phyloP scores from a whole-genome alignment of 2,329 filamentous ascomycete species.

The Fusarium secorum region DNA sequence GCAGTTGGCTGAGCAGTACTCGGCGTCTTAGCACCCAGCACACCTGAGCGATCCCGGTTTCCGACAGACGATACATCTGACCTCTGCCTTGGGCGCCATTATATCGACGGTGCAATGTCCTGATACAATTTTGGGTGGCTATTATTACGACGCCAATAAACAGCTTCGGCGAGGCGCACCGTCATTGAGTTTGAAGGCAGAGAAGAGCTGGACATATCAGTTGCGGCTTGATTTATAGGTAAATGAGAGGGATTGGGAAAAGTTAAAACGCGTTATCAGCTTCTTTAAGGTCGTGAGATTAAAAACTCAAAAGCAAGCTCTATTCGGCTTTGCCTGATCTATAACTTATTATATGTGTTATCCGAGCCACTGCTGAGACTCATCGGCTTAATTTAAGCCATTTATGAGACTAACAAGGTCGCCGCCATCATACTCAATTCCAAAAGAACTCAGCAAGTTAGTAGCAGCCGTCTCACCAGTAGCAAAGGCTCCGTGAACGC shows the following conservation, averaged over 20 bases:
- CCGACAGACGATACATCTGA: neutral
- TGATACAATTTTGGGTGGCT: neutral
- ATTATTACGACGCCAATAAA: fast-evolving
- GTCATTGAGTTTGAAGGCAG: fast-evolving
- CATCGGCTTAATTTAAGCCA: neutral
- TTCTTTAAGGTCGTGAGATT: too few relatives aligned
- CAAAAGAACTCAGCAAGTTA: neutral
- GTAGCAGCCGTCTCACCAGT: neutral
- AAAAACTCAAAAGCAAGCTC: too few relatives aligned
- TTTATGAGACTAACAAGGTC: neutral
- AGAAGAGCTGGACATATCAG: fast-evolving
- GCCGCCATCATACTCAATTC: neutral
- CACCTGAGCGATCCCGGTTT: neutral
- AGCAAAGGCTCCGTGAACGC: neutral
- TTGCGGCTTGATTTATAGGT: neutral
- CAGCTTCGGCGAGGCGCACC: fast-evolving
- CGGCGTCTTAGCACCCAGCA: neutral
- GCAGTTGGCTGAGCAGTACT: neutral
- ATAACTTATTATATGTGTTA: too few relatives aligned
- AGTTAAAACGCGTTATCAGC: fast-evolving
- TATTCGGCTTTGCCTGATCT: too few relatives aligned
- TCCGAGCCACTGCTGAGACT: too few relatives aligned
- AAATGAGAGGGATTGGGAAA: neutral
- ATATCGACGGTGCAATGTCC: neutral
- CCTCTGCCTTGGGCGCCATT: neutral